phyloP scores from a whole-genome alignment of 768 basidiomycete genomes.

The Naganishia vishniacii region DNA sequence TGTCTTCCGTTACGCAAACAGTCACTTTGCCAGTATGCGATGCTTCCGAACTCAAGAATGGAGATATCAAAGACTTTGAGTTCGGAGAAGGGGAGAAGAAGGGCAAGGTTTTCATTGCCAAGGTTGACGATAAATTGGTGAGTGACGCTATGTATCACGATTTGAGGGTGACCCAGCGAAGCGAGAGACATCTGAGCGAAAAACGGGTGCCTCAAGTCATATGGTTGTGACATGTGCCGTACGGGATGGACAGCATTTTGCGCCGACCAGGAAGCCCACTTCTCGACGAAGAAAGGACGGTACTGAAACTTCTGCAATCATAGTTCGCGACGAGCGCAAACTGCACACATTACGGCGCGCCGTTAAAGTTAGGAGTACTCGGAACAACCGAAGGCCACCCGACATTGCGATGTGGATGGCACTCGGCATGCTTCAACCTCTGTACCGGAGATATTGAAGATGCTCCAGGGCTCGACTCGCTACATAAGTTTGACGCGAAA shows the following conservation, averaged over 20 bases:
- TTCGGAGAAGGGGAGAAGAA: slow-evolving; percentile 59
- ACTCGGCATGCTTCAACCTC: slow-evolving; percentile 85
- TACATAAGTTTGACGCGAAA: slow-evolving; percentile 70
- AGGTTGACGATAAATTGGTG: slow-evolving; percentile 64
- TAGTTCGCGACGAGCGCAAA: slow-evolving; percentile 65
- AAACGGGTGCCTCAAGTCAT: too few species aligned
- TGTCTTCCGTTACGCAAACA: slow-evolving; percentile 39
- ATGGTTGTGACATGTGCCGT: too few species aligned
- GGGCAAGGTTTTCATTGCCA: slow-evolving; percentile 67
- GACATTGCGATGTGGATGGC: slow-evolving; percentile 61
- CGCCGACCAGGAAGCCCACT: too few species aligned
- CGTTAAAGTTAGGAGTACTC: slow-evolving; percentile 56
- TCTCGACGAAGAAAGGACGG: too few species aligned
- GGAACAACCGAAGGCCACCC: not conserved
- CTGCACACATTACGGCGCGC: slow-evolving; percentile 90
- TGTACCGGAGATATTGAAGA: slow-evolving; percentile 65
- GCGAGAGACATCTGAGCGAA: too few species aligned
- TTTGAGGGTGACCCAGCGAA: too few species aligned
- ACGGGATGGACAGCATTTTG: too few species aligned
- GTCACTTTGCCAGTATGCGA: slow-evolving; percentile 57
- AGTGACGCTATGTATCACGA: slow-evolving; percentile 38
- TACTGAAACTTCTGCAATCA: not conserved
- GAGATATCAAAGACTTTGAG: slow-evolving; percentile 72
- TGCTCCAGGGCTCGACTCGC: slow-evolving; percentile 71
- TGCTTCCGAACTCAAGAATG: slow-evolving; percentile 59